Conservation (phyloP, 345 rosid species). For the Pistacia integerrima region DNA sequence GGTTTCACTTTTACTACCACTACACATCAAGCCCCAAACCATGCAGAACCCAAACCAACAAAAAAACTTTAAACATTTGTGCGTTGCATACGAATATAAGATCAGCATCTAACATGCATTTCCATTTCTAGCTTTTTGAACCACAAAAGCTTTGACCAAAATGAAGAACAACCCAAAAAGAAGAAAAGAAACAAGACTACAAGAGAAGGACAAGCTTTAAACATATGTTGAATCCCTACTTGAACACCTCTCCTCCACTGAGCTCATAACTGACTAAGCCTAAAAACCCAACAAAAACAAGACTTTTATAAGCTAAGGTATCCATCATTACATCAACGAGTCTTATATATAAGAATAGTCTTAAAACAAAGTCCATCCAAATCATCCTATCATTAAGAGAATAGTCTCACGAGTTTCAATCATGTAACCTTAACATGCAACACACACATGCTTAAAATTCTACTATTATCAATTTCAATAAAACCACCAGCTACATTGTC, state of each 20-base stretch:
- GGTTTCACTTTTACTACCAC: too few relatives aligned
- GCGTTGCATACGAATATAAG: not conserved
- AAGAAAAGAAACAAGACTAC: too few relatives aligned
- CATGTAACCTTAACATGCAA: not conserved
- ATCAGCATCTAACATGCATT: not conserved
- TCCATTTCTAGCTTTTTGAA: not conserved
- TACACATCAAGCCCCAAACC: too few relatives aligned
- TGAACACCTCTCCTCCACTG: too few relatives aligned
- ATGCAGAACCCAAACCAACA: not conserved
- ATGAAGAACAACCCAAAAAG: too few relatives aligned
- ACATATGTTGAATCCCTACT: too few relatives aligned
- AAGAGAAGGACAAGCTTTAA: too few relatives aligned
- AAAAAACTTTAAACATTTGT: not conserved
- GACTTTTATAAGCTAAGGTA: too few relatives aligned
- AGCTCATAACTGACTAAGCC: too few relatives aligned
- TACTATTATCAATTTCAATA: not conserved
- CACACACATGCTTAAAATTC: not conserved
- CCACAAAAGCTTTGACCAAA: not conserved
- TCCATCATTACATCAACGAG: too few relatives aligned
- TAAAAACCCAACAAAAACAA: too few relatives aligned
- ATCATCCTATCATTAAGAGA: not conserved
- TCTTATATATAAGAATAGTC: too few relatives aligned
- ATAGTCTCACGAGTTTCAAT: conserved; percentile 76
- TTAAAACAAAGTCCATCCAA: not conserved
- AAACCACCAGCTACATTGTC: not conserved